Evolutionary conservation across 2,329 filamentous ascomycete species (phyloP), one percentile per base, ranked within the genome.

Genomic region (Aspergillus amoenus): DNA sequence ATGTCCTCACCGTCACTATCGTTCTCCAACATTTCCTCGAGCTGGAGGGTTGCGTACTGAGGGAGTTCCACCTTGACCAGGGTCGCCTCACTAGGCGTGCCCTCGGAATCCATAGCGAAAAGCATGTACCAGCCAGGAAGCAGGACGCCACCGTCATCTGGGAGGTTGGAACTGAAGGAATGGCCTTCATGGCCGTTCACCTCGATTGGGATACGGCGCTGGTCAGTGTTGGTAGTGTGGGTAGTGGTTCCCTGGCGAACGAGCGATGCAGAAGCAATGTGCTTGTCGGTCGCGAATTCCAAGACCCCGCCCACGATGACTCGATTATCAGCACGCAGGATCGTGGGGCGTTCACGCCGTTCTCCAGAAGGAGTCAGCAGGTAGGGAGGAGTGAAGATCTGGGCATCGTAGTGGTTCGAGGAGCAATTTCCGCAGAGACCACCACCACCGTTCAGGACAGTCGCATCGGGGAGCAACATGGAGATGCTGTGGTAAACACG

Each of bases 331-430:
- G 45, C 39, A 6, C 21, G 17, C 34, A 44, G 47, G 9, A 49
- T 18, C 56, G 56, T 3, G 37, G 11, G 3, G 52, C 43, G 12
- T 6, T 12, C 13, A 12, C 24, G 12, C 55, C 57, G 11, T 55
- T 34, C 24, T 27, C 24, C 24, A 27, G 24, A 27, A 8, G 12
- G 15, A 8, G 21, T 37, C n/a, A 83, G 79, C 0, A 86, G 79
- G 59, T 86, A 86, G 0, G 80, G 78, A 0, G 84, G 84, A 4
- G 74, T 76, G 66, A 79, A 86, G 52, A 86, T 79, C 66, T 86
- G 78, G 5, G 68, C 81, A 59, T 86, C 81, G 40, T 75, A 76
- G 60, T 86, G 84, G 55, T 85, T 81, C 24, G 73, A 70, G 4
- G 67, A 67, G 58, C 75, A 78, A 69, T 75, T 41, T 9, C 76